These are phyloP conservation scores for Lumnitzera littorea DNA, from an alignment of 345 rosid genomes.

Conservation along the genomic window DNA sequence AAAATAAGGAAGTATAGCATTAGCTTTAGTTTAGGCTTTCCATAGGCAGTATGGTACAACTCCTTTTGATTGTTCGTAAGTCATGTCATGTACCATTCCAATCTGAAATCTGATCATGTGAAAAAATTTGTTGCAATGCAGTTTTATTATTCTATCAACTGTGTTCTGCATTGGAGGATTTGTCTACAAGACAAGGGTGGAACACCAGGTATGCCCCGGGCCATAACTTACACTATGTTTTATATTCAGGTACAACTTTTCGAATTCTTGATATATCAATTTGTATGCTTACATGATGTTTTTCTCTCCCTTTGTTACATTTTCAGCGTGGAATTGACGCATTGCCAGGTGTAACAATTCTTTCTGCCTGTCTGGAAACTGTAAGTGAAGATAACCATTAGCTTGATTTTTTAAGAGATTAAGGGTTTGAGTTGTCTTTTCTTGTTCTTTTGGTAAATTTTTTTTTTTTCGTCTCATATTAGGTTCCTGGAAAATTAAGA, in stretches of 20 bases:
- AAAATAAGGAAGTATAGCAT: too few relatives aligned
- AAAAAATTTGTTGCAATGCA: conserved; percentile 25
- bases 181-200: conserved; percentile 79
- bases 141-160: conserved; percentile 52
- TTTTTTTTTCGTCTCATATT: too few relatives aligned
- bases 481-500: too few relatives aligned
- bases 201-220: conserved; percentile 36
- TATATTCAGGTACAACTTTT: too few relatives aligned
- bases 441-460: too few relatives aligned
- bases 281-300: too few relatives aligned
- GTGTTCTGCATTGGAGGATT: conserved; percentile 82
- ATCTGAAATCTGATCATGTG: conserved; percentile 12
- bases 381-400: conserved; percentile 31
- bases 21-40: too few relatives aligned
- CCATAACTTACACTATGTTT: not conserved
- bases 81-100: not conserved
- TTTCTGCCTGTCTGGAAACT: conserved; percentile 81
- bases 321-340: conserved; percentile 87
- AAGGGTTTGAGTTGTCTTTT: too few relatives aligned
- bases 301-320: not conserved
- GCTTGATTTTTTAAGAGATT: conserved; percentile 1
- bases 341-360: conserved; percentile 74
- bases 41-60: too few relatives aligned
- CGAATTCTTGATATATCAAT: too few relatives aligned
- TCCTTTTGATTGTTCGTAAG: too few relatives aligned